Evolutionary conservation across 208 protist species (phyloP).

Genomic region (Leishmania aethiopica): DNA sequence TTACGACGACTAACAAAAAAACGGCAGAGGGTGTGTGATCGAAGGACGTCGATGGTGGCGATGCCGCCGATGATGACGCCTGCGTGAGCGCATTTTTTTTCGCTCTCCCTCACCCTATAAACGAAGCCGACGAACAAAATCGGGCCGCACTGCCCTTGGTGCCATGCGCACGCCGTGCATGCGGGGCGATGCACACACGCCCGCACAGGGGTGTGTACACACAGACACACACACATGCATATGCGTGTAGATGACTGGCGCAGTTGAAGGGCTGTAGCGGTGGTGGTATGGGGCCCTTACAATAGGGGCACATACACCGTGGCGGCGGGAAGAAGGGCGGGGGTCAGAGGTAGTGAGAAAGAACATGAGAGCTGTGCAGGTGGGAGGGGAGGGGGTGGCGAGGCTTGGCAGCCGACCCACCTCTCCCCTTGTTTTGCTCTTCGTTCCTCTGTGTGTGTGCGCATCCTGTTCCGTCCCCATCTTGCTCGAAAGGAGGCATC

Average conservation of each 20-base stretch:
- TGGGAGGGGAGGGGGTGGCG: background rate
- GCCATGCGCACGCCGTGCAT: background rate
- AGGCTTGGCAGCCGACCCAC: background rate
- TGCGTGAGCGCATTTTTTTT: background rate
- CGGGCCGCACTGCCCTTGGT: background rate
- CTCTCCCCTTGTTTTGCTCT: background rate
- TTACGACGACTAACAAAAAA: background rate
- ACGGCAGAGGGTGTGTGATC: background rate
- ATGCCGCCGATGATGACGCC: conserved; percentile 5
- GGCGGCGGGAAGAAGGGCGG: background rate
- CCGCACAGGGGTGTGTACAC: background rate
- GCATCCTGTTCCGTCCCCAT: background rate
- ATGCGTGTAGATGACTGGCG: background rate
- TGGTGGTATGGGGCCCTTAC: background rate
- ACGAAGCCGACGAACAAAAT: background rate
- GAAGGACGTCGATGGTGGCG: background rate
- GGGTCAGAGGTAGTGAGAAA: background rate
- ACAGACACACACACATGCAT: background rate
- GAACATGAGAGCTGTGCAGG: no score
- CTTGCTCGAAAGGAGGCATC: background rate
- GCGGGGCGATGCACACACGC: background rate
- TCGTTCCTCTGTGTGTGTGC: no score
- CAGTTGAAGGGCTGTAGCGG: background rate
- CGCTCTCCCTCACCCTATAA: background rate
- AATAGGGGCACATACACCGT: background rate